These are phyloP conservation scores for Ballota nigra DNA, from an alignment of 257 asterid species.

Conservation along the genomic window DNA sequence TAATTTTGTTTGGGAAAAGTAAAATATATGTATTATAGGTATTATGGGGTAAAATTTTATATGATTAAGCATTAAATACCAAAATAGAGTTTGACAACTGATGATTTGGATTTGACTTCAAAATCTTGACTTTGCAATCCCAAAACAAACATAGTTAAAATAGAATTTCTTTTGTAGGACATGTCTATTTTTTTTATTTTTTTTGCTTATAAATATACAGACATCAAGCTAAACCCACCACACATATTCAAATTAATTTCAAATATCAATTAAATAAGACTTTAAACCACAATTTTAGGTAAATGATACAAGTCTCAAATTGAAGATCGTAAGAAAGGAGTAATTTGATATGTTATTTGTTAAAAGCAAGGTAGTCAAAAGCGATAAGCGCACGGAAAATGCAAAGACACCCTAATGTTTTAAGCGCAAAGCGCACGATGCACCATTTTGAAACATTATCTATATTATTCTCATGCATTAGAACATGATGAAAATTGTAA, in stretches of 20 bases:
- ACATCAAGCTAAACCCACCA: background rate
- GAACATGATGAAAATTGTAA: too few relatives aligned
- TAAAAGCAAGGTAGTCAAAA: too few relatives aligned
- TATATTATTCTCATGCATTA: too few relatives aligned
- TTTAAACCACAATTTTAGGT: background rate
- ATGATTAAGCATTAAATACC: background rate
- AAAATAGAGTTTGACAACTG: background rate
- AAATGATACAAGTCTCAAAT: background rate
- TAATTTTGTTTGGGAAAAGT: background rate
- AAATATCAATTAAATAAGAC: background rate
- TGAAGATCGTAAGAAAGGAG: background rate
- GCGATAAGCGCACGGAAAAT: too few relatives aligned
- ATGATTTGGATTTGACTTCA: background rate
- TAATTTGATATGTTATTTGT: background rate
- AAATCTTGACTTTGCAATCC: background rate
- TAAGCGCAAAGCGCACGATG: background rate
- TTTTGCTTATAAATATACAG: too few relatives aligned
- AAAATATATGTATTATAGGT: background rate
- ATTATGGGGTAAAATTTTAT: too few relatives aligned
- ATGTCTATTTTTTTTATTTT: too few relatives aligned
- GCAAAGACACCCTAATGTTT: background rate
- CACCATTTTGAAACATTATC: too few relatives aligned
- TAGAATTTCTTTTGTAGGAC: background rate
- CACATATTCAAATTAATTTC: background rate
- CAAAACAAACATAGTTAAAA: background rate